Conservation (phyloP, 306 rosid genomes). For the Rosa persica region DNA sequence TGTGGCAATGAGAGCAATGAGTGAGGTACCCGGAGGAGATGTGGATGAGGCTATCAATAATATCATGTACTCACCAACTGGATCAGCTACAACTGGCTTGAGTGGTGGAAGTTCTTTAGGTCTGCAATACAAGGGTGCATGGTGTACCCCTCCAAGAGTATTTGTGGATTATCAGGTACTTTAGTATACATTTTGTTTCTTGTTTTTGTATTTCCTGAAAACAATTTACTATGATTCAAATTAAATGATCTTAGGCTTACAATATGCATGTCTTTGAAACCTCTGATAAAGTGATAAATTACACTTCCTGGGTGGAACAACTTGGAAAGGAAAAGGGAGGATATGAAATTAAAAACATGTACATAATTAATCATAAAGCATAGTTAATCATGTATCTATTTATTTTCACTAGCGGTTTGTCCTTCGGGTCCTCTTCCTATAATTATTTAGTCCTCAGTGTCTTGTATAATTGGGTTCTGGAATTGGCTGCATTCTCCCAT, state of each 20-base stretch:
- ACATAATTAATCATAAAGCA: not conserved
- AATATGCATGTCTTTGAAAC: constrained; percentile 1
- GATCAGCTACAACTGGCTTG: constrained; percentile 94
- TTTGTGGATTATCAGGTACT: constrained; percentile 95
- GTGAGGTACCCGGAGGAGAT: constrained; percentile 75
- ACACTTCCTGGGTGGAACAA: not conserved
- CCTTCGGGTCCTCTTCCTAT: not conserved
- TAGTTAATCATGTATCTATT: not conserved
- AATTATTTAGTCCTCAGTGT: not conserved
- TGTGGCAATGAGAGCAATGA: constrained; percentile 95
- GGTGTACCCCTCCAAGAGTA: constrained; percentile 98
- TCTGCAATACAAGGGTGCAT: constrained; percentile 87
- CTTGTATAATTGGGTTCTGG: constrained; percentile 2
- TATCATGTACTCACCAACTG: constrained; percentile 75
- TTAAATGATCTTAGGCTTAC: constrained; percentile 9
- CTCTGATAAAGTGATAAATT: constrained; percentile 1
- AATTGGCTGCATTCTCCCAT: not conserved
- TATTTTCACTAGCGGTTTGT: not conserved
- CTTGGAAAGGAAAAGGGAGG: not conserved
- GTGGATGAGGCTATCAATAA: constrained; percentile 67
- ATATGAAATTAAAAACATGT: not conserved
- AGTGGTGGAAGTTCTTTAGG: constrained; percentile 98
- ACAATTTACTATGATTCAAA: not conserved
- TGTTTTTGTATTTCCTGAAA: constrained; percentile 11
- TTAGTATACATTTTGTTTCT: constrained; percentile 11